Evolutionary conservation across 331 rosid genomes (phyloP).

Genomic region (Phaseolus coccineus): DNA sequence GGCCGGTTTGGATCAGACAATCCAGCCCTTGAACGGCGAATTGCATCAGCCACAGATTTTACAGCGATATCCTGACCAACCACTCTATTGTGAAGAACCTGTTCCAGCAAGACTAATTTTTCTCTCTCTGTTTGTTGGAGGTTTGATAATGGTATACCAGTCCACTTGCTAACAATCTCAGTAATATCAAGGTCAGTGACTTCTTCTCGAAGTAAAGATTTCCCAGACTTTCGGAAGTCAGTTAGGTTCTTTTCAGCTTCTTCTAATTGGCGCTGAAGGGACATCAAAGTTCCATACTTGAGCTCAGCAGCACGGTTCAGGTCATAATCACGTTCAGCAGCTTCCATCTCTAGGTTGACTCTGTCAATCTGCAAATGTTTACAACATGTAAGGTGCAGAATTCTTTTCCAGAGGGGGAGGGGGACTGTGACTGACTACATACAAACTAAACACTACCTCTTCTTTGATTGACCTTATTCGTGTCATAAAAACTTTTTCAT

Average conservation of each 20-base stretch:
- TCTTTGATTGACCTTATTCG: conserved; percentile 88
- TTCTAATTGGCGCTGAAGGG: conserved; percentile 78
- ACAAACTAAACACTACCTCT: conserved; percentile 65
- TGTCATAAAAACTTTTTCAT: conserved; percentile 79
- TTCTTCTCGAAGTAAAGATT: conserved; percentile 81
- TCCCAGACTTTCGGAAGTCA: conserved; percentile 73
- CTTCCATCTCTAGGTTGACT: conserved; percentile 97
- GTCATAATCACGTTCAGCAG: conserved; percentile 94
- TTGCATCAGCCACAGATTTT: conserved; percentile 94
- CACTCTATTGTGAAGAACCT: conserved; percentile 73
- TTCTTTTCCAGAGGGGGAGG: neutral
- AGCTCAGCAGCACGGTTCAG: conserved; percentile 97
- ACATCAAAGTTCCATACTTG: conserved; percentile 83
- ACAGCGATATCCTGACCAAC: conserved; percentile 82
- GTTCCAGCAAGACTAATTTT: conserved; percentile 57
- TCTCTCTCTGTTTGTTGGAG: conserved; percentile 87
- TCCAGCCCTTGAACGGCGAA: conserved; percentile 96
- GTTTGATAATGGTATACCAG: conserved; percentile 88
- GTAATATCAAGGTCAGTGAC: conserved; percentile 90
- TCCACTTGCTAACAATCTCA: conserved; percentile 94
- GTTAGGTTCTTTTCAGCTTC: conserved; percentile 85
- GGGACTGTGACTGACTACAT: conserved; percentile 11
- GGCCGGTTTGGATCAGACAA: conserved; percentile 92
- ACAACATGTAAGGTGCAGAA: conserved; percentile 22
- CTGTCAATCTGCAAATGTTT: conserved; percentile 75